Evolutionary conservation across 768 basidiomycete genomes (phyloP), one percentile per base, ranked within the genome.

Genomic region (Podaxis pistillaris): DNA sequence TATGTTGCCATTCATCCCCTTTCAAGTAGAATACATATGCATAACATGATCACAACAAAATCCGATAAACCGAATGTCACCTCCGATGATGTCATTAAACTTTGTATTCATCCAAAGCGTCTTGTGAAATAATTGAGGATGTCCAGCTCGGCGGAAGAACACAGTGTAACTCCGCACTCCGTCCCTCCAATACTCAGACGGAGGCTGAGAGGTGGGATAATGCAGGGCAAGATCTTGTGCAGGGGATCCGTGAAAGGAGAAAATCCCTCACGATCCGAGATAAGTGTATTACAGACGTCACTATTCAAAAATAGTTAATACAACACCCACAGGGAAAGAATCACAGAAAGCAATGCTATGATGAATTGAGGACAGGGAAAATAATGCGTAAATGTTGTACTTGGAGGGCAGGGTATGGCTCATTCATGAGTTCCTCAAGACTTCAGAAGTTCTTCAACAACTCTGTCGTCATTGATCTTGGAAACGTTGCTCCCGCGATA

Each of bases 361-460:
- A 24, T 38, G 36, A 22, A 28, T 33, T 28, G 46, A 51, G 22
- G 7, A 53, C 19, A 33, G 47, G 22, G 49, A 44, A 52, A 37
- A 49, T 15, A 56, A 60, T 55, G 53, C 51, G 37, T 19, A 49
- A 50, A 49, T 40, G 59, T 47, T 11, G 17, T 54, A 41, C 37
- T 26, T 4, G 13, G 19, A 56, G 5, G 17, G 11, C 12, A 36
- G 54, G 24, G 22, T 24, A 24, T 38, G 37, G 36, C 11, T 38
- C 37, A 24, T 19, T 26, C 54, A 37, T 53, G 56, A 59, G 62
- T 2, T 37, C 37, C 22, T 56, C 55, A 56, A 73, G 71, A 79
- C 71, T 90, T 91, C 76, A 96, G 78, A 65, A 95, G 79, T 76
- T 94, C 92, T 75, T 95, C 91, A 26, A 96, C 89, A 46, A 95